Evolutionary conservation across 2,329 filamentous ascomycete species (phyloP), one percentile per base, ranked within the genome.

Genomic region (Botrytis deweyae): DNA sequence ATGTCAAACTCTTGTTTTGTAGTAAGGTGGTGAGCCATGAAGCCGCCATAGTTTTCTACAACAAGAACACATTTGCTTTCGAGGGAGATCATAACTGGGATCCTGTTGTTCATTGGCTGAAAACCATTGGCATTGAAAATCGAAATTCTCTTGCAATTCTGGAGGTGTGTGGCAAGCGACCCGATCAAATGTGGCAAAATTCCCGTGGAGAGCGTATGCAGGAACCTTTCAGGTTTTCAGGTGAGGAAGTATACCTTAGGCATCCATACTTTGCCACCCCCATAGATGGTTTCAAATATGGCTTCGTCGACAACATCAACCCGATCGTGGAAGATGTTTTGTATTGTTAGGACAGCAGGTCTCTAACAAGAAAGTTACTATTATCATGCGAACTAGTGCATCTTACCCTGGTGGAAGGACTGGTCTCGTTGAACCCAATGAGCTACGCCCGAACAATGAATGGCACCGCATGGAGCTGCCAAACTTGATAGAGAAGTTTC

Each of bases 141-240:
- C 49, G 49, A n/a, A 55, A n/a, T 16, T 55, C 25, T 16, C 49
- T 55, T 16, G 49, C 49, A 55, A 16, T 55, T 16, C 12, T 55
- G 49, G 25, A 55, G 4, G 12, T 55, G 6, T n/a, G 49, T n/a
- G 49, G 22, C 25, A n/a, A 12, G 25, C 10, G 49, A 52, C 22
- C 49, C 49, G 49, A 25, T 52, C 49, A 52, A 52, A 25, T 52
- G 22, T n/a, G 49, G 49, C 49, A 55, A n/a, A 55, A 55, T n/a
- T 12, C 1, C 49, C n/a, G 10, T 16, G 49, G 49, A 16, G 49
- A 55, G 49, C 49, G 49, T 16, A 2, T 55, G 5, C 12, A 7
- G 10, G 0, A n/a, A n/a, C 49, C 10, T 6, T 12, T 25, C 25
- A 4, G 2, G 5, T 7, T 16, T 55, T 16, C 1, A 7, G 16